A percentile compares a stretch with the other conserved stretches of the same genome.
Evolutionary conservation across 345 rosid species (phyloP).

Genomic region (Murraya koenigii): DNA sequence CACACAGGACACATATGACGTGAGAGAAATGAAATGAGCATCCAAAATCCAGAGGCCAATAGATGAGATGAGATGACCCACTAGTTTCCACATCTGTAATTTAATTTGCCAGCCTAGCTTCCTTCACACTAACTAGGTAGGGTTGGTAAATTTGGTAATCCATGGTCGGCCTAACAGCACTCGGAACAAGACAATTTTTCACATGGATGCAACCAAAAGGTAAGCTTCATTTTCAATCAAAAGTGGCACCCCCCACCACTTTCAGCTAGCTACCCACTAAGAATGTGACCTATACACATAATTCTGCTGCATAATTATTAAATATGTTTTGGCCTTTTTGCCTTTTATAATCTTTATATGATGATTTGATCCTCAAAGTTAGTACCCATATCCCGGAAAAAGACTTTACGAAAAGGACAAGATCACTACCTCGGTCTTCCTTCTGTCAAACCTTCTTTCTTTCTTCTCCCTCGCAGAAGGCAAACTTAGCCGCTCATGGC

Average conservation of each 20-base stretch:
- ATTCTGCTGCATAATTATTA: slow-evolving; percentile 35
- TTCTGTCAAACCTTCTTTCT: slow-evolving; percentile 12
- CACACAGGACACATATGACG: background rate
- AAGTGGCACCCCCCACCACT: slow-evolving; percentile 20
- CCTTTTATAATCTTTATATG: slow-evolving; percentile 14
- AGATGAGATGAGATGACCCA: slow-evolving; percentile 13
- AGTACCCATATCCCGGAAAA: slow-evolving; percentile 46
- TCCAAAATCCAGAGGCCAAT: slow-evolving; percentile 15
- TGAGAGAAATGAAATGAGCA: background rate
- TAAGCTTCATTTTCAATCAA: slow-evolving; percentile 33
- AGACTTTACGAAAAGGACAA: slow-evolving; percentile 35
- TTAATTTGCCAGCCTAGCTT: slow-evolving; percentile 33
- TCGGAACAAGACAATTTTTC: slow-evolving; percentile 25
- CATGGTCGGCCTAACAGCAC: slow-evolving; percentile 8
- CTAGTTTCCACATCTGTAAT: slow-evolving; percentile 12
- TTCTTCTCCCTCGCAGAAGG: background rate
- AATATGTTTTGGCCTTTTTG: slow-evolving; percentile 13
- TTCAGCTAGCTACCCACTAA: slow-evolving; percentile 26
- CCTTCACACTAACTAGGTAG: slow-evolving; percentile 16
- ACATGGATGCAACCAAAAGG: slow-evolving; percentile 34
- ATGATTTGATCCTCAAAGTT: slow-evolving; percentile 17
- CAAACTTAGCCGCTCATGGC: no score
- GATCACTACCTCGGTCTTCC: slow-evolving; percentile 10
- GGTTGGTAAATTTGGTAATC: slow-evolving; percentile 31
- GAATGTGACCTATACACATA: slow-evolving; percentile 36